phyloP scores from a whole-genome alignment of 140 eudicot species.

The Cichorium intybus region DNA sequence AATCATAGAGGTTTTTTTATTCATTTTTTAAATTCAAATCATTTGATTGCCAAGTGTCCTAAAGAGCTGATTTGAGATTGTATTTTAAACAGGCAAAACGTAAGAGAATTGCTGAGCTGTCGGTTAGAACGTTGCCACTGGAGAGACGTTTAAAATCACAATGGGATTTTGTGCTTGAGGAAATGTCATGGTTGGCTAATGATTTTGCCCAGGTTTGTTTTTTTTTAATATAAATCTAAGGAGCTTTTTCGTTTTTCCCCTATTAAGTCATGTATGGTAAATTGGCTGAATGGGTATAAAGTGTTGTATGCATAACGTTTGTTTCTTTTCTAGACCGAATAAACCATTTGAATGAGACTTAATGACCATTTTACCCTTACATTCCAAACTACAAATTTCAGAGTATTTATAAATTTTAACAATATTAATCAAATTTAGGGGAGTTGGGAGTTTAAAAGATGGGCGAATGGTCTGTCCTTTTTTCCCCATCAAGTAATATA shows the following conservation, averaged over 20 bases:
- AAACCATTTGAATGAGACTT: not conserved
- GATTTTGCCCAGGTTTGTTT: conserved; percentile 93
- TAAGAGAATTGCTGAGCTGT: conserved; percentile 79
- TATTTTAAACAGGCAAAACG: conserved; percentile 72
- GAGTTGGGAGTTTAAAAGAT: no score
- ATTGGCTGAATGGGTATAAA: not conserved
- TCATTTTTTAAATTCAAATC: not conserved
- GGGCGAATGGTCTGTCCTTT: no score
- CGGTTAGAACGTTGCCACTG: conserved; percentile 35
- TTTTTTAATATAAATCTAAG: conserved; percentile 1
- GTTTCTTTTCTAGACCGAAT: not conserved
- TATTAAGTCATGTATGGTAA: conserved; percentile 2
- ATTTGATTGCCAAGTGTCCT: conserved; percentile 15
- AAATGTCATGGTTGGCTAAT: conserved; percentile 98
- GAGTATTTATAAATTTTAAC: no score
- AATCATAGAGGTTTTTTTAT: conserved; percentile 63
- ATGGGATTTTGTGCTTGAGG: conserved; percentile 94
- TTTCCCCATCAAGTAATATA: no score
- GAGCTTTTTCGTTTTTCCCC: not conserved
- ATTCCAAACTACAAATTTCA: not conserved
- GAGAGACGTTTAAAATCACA: conserved; percentile 60
- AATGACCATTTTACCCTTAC: not conserved
- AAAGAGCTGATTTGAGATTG: conserved; percentile 28
- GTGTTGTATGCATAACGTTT: not conserved
- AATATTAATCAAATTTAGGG: no score